A percentile compares a stretch with the other conserved stretches of the same genome.
Evolutionary conservation across 1,284 basidiomycete genomes (phyloP).

Genomic region (Trametes hirsuta): DNA sequence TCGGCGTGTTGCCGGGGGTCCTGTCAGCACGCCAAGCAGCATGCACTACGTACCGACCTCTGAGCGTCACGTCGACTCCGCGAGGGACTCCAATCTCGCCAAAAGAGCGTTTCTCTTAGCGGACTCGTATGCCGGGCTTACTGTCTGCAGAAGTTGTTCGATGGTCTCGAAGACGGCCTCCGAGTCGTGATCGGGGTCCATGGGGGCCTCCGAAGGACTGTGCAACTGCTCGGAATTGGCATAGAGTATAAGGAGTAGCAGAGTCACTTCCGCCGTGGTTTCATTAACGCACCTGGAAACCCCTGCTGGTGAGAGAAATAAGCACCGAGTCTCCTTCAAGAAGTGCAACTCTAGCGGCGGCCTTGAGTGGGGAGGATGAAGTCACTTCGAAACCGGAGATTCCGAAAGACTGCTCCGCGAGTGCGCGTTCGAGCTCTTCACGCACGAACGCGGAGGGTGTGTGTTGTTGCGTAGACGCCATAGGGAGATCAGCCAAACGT

Average conservation of each 20-base stretch:
- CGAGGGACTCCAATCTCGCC: slow-evolving; percentile 49
- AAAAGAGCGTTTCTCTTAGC: slow-evolving; percentile 51
- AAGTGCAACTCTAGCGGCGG: slow-evolving; percentile 54
- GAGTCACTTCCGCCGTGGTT: too few species aligned
- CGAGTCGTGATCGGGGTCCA: slow-evolving; percentile 17
- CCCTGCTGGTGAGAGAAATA: slow-evolving; percentile 50
- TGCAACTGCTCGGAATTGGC: slow-evolving; percentile 21
- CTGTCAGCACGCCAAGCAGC: background rate
- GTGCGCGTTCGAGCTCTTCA: slow-evolving; percentile 55
- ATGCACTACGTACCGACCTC: background rate
- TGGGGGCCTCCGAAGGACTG: slow-evolving; percentile 18
- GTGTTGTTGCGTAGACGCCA: slow-evolving; percentile 7
- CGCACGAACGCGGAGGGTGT: slow-evolving; percentile 46
- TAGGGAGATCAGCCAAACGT: background rate
- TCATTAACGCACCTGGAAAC: slow-evolving; percentile 15
- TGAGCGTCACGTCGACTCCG: background rate
- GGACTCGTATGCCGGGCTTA: slow-evolving; percentile 51
- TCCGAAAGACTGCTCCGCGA: slow-evolving; percentile 63
- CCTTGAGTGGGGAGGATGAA: slow-evolving; percentile 44
- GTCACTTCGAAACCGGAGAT: slow-evolving; percentile 50
- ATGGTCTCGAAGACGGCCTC: slow-evolving; percentile 52
- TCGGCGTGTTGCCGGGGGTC: too few species aligned
- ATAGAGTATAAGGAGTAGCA: background rate
- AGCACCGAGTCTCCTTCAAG: slow-evolving; percentile 54
- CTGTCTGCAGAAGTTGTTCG: slow-evolving; percentile 55